phyloP scores from a whole-genome alignment of 495 filamentous ascomycete genomes.

The Hypoxylon perforatum region DNA sequence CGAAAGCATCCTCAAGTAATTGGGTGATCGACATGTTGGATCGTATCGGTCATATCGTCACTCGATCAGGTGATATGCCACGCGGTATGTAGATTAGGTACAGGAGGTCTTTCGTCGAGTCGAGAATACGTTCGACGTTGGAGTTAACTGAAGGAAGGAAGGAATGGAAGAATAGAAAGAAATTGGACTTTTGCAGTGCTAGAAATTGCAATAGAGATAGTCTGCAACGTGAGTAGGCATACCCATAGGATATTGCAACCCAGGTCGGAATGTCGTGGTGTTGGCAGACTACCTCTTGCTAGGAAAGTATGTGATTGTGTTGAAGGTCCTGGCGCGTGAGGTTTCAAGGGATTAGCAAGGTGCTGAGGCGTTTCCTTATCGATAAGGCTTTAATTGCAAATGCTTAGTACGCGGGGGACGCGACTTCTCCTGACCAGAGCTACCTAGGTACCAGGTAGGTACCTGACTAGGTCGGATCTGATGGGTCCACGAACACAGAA shows the following conservation, averaged over 20 bases:
- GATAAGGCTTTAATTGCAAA: conserved; percentile 13
- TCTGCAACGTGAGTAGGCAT: neutral
- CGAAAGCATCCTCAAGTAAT: conserved; percentile 38
- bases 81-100: neutral
- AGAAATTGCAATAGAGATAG: neutral
- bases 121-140: neutral
- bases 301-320: neutral
- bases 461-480: too few species aligned
- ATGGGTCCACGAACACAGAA: too few species aligned
- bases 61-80: neutral
- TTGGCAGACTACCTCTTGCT: too few species aligned
- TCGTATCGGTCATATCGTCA: conserved; percentile 37
- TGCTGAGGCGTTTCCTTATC: conserved; percentile 8
- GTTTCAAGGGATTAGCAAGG: conserved; percentile 18
- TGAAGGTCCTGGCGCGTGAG: conserved; percentile 18
- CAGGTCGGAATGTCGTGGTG: too few species aligned
- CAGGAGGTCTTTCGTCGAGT: neutral
- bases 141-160: neutral
- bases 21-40: conserved; percentile 35
- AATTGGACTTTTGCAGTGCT: neutral
- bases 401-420: too few species aligned
- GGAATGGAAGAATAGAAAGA: neutral
- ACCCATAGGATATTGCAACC: neutral
- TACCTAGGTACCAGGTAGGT: too few species aligned
- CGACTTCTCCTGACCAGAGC: too few species aligned